phyloP scores from a whole-genome alignment of 1,139 yeast species.

The Tardiomyces blankii region DNA sequence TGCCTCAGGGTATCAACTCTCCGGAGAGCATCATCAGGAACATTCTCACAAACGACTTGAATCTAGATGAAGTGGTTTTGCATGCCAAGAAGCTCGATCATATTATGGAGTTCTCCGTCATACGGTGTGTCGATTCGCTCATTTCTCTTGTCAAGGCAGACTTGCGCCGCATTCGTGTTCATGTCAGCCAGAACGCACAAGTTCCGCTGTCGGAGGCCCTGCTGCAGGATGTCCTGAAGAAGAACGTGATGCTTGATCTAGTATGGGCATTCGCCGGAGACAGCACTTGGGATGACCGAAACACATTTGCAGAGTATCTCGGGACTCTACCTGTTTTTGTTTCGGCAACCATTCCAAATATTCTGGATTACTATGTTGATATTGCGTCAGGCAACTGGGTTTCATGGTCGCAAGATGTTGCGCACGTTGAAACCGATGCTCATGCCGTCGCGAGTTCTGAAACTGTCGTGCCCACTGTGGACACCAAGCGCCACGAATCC shows the following conservation, averaged over 20 bases:
- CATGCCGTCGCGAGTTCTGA: constrained; percentile 54
- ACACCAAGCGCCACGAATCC: constrained; percentile 59
- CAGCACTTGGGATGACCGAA: constrained; percentile 31
- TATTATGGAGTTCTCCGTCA: constrained; percentile 40
- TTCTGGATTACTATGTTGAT: constrained; percentile 38
- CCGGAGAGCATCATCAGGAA: not conserved
- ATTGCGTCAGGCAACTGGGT: constrained; percentile 42
- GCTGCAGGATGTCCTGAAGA: constrained; percentile 24
- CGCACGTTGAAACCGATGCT: constrained; percentile 42
- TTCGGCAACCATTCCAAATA: constrained; percentile 6
- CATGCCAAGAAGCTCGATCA: constrained; percentile 30
- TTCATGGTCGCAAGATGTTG: constrained; percentile 36
- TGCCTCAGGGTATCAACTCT: not conserved
- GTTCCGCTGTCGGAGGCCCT: constrained; percentile 18
- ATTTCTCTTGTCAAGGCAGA: constrained; percentile 21
- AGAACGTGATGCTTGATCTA: constrained; percentile 35
- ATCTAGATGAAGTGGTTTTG: constrained; percentile 12
- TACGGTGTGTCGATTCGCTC: constrained; percentile 33
- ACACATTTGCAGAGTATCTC: constrained; percentile 30
- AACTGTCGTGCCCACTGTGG: constrained; percentile 67
- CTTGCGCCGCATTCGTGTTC: constrained; percentile 9
- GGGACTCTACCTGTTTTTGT: constrained; percentile 16
- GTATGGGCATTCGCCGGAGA: constrained; percentile 71
- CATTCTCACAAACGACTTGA: constrained; percentile 9
- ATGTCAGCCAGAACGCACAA: constrained; percentile 15